phyloP scores from a whole-genome alignment of 2,329 filamentous ascomycete species.

The Fragosphaeria purpurea region DNA sequence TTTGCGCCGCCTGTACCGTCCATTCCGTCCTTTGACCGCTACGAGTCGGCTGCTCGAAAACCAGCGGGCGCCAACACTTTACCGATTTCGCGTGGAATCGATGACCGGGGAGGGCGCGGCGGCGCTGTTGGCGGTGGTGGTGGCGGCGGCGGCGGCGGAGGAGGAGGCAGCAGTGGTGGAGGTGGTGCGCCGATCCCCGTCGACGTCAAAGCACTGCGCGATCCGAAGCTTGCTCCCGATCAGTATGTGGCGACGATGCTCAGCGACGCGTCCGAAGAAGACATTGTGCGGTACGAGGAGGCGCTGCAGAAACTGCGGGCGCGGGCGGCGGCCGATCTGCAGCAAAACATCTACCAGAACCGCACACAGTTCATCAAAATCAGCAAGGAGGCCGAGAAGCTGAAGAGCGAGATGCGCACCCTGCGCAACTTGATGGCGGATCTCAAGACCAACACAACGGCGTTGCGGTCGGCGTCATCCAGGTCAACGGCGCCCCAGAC shows the following conservation, averaged over 20 bases:
- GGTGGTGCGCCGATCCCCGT: slow-evolving; percentile 47
- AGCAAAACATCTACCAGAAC: slow-evolving; percentile 95
- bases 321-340: slow-evolving; percentile 71
- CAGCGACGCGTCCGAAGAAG: slow-evolving; percentile 75
- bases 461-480: slow-evolving; percentile 50
- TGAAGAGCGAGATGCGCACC: slow-evolving; percentile 91
- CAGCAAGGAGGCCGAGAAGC: slow-evolving; percentile 95
- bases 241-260: slow-evolving; percentile 67
- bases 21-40: slow-evolving; percentile 51
- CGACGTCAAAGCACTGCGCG: slow-evolving; percentile 67
- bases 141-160: not conserved
- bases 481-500: slow-evolving; percentile 26
- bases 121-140: not conserved
- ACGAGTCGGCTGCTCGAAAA: slow-evolving; percentile 33
- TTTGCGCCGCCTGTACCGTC: slow-evolving; percentile 66
- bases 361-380: slow-evolving; percentile 98
- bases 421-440: slow-evolving; percentile 87
- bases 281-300: slow-evolving; percentile 73
- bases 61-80: slow-evolving; percentile 35
- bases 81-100: slow-evolving; percentile 42
- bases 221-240: slow-evolving; percentile 70
- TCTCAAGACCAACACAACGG: slow-evolving; percentile 67
- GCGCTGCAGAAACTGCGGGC: slow-evolving; percentile 67
- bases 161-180: not conserved
- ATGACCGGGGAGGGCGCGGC: slow-evolving; percentile 3